These are phyloP conservation scores for Colletotrichum sp. DNA, from an alignment of 2,329 filamentous ascomycete species.

Conservation along the genomic window DNA sequence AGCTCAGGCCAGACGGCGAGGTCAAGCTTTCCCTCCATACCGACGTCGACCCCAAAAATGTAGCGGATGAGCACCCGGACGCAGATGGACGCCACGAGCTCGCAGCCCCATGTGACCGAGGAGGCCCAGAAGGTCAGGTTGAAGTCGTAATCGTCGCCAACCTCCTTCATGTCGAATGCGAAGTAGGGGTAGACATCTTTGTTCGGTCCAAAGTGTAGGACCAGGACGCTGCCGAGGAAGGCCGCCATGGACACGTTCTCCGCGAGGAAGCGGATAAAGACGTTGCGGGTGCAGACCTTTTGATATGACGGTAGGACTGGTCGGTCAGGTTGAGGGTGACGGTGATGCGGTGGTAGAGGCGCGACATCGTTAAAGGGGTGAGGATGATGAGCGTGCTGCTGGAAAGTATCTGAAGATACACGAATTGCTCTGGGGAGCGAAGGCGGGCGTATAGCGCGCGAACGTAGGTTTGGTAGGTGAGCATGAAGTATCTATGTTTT, in stretches of 20 bases:
- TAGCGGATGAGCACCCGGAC: slow-evolving; percentile 63
- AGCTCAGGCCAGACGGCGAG: slow-evolving; percentile 71
- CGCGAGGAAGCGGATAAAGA: slow-evolving; percentile 71
- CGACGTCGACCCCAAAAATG: slow-evolving; percentile 67
- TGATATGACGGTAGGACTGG: slow-evolving; percentile 68
- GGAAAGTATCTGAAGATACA: slow-evolving; percentile 68
- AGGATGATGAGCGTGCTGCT: slow-evolving; percentile 68
- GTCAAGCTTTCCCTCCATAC: slow-evolving; percentile 68
- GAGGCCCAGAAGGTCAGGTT: slow-evolving; percentile 68
- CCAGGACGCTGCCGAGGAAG: slow-evolving; percentile 69
- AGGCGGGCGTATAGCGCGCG: slow-evolving; percentile 72
- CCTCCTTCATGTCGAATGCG: slow-evolving; percentile 59
- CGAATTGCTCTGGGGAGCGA: slow-evolving; percentile 68
- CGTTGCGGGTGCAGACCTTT: slow-evolving; percentile 69
- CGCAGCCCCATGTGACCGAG: slow-evolving; percentile 69
- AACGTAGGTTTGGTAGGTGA: slow-evolving; percentile 76
- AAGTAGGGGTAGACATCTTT: slow-evolving; percentile 74
- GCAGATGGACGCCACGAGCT: slow-evolving; percentile 65
- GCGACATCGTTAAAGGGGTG: slow-evolving; percentile 68
- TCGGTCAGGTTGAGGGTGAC: slow-evolving; percentile 58
- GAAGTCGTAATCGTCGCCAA: slow-evolving; percentile 60
- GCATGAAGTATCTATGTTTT: slow-evolving; percentile 63
- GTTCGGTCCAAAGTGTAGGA: slow-evolving; percentile 71
- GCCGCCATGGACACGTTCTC: slow-evolving; percentile 74
- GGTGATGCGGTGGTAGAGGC: slow-evolving; percentile 60